Conservation (phyloP, 768 basidiomycete genomes). For the Boletus bicolor region DNA sequence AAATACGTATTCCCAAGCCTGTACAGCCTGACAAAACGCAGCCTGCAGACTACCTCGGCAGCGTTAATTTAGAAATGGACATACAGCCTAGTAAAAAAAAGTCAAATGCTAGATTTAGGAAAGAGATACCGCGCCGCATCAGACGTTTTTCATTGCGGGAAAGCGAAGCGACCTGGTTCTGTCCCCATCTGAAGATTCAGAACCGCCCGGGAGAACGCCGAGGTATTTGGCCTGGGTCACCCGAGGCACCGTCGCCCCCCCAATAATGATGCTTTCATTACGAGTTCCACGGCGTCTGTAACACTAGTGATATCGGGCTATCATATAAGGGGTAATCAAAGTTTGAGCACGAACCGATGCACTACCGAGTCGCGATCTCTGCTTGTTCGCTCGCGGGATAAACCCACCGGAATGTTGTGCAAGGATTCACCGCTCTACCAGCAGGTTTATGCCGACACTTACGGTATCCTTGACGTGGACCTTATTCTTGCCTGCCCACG, state of each 20-base stretch:
- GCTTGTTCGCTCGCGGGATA: conserved; percentile 22
- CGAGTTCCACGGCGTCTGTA: conserved; percentile 16
- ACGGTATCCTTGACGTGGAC: conserved; percentile 9
- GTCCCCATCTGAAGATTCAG: neutral
- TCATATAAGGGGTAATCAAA: conserved; percentile 20
- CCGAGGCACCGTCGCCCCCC: conserved; percentile 5
- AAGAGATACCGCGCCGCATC: conserved; percentile 23
- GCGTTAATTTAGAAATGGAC: conserved; percentile 31
- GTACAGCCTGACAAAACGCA: conserved; percentile 32
- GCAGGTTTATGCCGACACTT: conserved; percentile 11
- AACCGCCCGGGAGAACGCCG: conserved; percentile 12
- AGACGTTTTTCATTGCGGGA: conserved; percentile 15
- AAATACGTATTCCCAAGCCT: conserved; percentile 34
- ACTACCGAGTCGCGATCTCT: conserved; percentile 17
- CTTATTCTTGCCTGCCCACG: neutral
- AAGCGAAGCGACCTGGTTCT: conserved; percentile 15
- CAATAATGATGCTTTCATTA: neutral
- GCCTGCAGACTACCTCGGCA: conserved; percentile 21
- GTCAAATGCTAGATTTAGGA: conserved; percentile 27
- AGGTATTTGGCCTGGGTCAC: conserved; percentile 4
- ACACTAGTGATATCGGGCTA: neutral
- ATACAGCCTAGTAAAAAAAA: conserved; percentile 22
- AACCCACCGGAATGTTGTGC: neutral
- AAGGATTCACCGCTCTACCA: neutral
- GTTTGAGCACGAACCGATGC: conserved; percentile 14